Evolutionary conservation across 306 rosid genomes (phyloP), one percentile per base, ranked within the genome.

Genomic region (Alnus rubra): DNA sequence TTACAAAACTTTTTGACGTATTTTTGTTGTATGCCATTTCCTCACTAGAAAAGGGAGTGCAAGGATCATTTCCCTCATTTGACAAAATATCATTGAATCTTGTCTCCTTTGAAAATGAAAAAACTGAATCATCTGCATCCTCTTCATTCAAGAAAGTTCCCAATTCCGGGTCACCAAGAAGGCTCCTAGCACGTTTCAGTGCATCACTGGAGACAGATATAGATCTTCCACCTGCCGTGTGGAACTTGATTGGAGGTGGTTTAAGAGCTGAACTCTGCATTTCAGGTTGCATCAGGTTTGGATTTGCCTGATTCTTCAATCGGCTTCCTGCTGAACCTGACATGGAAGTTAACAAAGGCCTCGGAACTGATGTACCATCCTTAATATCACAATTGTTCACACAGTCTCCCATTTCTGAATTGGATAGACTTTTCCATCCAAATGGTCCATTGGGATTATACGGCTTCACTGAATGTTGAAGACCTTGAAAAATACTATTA

Each of bases 221-320:
- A 49, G 97, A 92, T 85, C 92, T 92, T 78, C 97, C 97, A 11
- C 97, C 97, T 0, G 98, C 97, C 47, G 97, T 92, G 48, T 84
- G 85, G 87, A 94, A 92, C 73, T 88, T 92, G 71, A 94, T 72
- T 44, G 94, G 85, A 75, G 89, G 74, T 14, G 85, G 80, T 64
- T 87, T 87, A 60, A 62, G 75, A 47, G 79, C 74, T 15, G 82
- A 77, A 37, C 69, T 77, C 51, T 49, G 64, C 63, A 76, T 37
- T 78, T 84, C 78, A 0, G 65, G 81, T 67, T 78, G 85, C 60
- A 48, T 31, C 65, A 76, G 7, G 28, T 73, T 74, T 44, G 76
- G 81, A 74, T 72, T 74, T 18, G 79, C 84, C 55, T 42, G 85
- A 64, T 81, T 82, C 76, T 80, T 76, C 10, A 62, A 64, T 14